Conservation (phyloP, 768 basidiomycete species). For the Astraeus odoratus region DNA sequence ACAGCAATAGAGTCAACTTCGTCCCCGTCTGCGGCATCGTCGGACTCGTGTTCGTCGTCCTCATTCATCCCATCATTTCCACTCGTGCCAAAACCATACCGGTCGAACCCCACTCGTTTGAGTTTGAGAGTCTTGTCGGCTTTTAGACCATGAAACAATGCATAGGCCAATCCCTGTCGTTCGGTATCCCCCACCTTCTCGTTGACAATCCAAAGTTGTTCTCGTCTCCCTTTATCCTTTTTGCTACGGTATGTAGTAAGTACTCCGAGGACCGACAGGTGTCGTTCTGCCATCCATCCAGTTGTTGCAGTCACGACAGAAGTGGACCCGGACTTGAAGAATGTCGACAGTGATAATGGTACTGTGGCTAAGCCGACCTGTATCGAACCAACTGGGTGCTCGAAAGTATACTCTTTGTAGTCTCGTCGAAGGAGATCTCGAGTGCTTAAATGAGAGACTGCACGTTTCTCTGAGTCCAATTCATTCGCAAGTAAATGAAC, state of each 20-base stretch:
- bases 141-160: constrained; percentile 56
- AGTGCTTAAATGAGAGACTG: constrained; percentile 59
- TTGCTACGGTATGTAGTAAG: constrained; percentile 61
- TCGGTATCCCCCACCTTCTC: constrained; percentile 20
- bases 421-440: constrained; percentile 87
- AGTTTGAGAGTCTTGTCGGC: constrained; percentile 43
- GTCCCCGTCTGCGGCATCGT: constrained; percentile 19
- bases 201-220: constrained; percentile 61
- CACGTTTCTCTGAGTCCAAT: constrained; percentile 46
- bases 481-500: constrained; percentile 47
- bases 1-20: constrained; percentile 1
- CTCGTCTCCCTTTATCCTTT: constrained; percentile 54
- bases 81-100: constrained; percentile 10
- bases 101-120: constrained; percentile 31
- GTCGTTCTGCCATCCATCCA: constrained; percentile 60
- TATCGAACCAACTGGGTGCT: constrained; percentile 36
- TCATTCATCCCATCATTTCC: constrained; percentile 16
- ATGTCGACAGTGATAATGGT: constrained; percentile 52
- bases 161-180: constrained; percentile 26
- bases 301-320: constrained; percentile 21
- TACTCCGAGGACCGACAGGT: constrained; percentile 66
- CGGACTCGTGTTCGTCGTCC: constrained; percentile 4
- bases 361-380: constrained; percentile 79
- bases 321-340: constrained; percentile 27
- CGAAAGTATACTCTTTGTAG: constrained; percentile 79